Conservation (phyloP, 2,329 filamentous ascomycete genomes). For the Mycosphaerella arachidis region DNA sequence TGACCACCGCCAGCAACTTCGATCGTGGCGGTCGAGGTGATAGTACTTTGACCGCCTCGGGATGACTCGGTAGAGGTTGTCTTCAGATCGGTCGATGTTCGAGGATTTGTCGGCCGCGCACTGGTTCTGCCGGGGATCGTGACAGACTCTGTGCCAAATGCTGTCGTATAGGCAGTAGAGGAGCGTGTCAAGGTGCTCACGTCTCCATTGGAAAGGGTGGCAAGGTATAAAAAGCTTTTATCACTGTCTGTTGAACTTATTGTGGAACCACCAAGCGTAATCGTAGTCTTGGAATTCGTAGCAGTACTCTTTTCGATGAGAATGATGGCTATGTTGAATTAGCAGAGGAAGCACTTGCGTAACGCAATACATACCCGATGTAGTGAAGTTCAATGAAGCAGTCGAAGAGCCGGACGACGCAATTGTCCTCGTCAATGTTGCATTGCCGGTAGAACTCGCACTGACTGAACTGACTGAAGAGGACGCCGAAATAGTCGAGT, state of each 20-base stretch:
- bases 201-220: conserved; percentile 25
- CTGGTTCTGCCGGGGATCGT: conserved; percentile 20
- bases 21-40: conserved; percentile 13
- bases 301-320: conserved; percentile 14
- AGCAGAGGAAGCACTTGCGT: conserved; percentile 2
- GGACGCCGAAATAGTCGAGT: not conserved
- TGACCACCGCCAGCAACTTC: conserved; percentile 5
- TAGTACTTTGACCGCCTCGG: conserved; percentile 5
- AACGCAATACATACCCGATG: conserved; percentile 21
- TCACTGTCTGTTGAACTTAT: conserved; percentile 8
- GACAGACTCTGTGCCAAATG: conserved; percentile 21
- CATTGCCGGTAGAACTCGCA: not conserved
- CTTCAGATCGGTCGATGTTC: conserved; percentile 2
- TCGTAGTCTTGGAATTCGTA: conserved; percentile 20
- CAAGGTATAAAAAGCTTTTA: conserved; percentile 15
- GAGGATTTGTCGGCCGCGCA: not conserved
- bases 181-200: conserved; percentile 23
- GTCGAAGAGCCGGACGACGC: conserved; percentile 4
- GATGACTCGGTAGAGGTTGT: not conserved
- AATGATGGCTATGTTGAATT: conserved; percentile 17
- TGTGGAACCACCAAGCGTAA: conserved; percentile 9
- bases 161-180: conserved; percentile 24
- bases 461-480: not conserved
- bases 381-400: conserved; percentile 18
- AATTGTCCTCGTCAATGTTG: conserved; percentile 7